Base-by-base conservation (phyloP, 2,329 filamentous ascomycete genomes). In the Diaporthe sp. region DNA sequence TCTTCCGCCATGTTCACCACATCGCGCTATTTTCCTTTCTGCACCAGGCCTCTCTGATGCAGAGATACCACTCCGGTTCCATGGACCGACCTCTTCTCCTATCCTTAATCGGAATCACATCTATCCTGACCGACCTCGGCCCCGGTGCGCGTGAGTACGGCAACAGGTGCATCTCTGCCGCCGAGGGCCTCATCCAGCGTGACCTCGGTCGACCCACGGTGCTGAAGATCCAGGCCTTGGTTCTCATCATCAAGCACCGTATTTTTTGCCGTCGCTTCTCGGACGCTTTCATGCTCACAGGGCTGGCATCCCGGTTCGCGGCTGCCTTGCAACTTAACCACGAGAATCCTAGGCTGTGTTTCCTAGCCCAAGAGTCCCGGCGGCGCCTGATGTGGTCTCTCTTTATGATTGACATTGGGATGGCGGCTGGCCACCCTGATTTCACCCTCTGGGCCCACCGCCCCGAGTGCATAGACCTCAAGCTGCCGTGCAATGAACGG, bases 21-120 rank as follows among this genome's bases (percentile, higher is more conserved):
- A 89, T 91, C 71, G 88, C 90, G 60, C 88, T 89, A 78, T 90
- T 89, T 82, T 90, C 89, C 15, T 91, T 91, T 74, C 82, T 91
- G 22, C 90, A 91, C 78, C 88, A 89, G 37, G 89, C 89, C 17
- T 91, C 90, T 2, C 86, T 91, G 34, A 90, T 90, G 88, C 89
- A 91, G 80, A 86, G 89, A 42, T 90, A 90, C 80, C 87, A 90
- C 77, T 86, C 88, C 6, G 89, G 89, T 65, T 89, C 89, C 77
- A 87, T 91, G 77, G 89, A 91, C 79, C 86, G 86, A 55, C 84
- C 89, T 2, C 83, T 91, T 9, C 83, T 91, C 5, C 84, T 91
- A 6, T 88, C 89, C 53, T 82, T 91, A 5, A 84, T 91, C 10
- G 90, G 89, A 68, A 89, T 91, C 79, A 90, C 89, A 2, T 88